Conservation (phyloP, 163 green algal genomes). For the Dunaliella salina region DNA sequence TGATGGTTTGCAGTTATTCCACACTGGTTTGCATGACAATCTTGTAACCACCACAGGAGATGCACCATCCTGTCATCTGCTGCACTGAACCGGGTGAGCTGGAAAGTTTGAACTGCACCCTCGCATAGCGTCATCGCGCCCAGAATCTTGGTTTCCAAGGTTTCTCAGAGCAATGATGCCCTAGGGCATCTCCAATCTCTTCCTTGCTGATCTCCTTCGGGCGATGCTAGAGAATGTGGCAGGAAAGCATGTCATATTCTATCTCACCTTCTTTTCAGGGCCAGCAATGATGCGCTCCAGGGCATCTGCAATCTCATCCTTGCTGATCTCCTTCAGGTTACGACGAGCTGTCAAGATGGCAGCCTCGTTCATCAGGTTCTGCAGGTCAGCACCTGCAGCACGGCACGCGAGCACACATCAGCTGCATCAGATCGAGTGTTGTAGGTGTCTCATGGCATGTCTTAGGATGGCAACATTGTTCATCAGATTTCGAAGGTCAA, state of each 20-base stretch:
- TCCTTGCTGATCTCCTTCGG: constrained; percentile 99
- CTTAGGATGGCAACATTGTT: constrained; percentile 97
- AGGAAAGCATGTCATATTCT: too few species aligned
- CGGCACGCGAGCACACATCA: not conserved
- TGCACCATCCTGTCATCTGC: too few species aligned
- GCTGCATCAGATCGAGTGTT: too few species aligned
- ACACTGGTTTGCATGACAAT: too few species aligned
- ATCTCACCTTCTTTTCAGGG: constrained; percentile 85
- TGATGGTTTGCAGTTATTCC: too few species aligned
- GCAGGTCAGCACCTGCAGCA: constrained; percentile 79
- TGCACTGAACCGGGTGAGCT: too few species aligned
- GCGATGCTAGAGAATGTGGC: too few species aligned
- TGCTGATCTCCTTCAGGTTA: constrained; percentile 94
- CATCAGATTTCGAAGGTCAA: constrained; percentile 99
- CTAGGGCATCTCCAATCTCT: constrained; percentile 96
- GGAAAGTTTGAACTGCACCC: too few species aligned
- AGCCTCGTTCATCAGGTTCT: constrained; percentile 99
- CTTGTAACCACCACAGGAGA: too few species aligned
- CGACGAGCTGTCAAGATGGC: constrained; percentile 94
- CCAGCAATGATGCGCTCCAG: constrained; percentile 97
- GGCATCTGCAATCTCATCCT: constrained; percentile 98
- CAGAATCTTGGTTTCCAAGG: too few species aligned
- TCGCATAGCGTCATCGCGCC: too few species aligned
- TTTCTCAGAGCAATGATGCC: constrained; percentile 98
- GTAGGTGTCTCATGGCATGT: too few species aligned